Evolutionary conservation across 179 eudicot genomes (phyloP).

Genomic region (Heliamphora pulchella): DNA sequence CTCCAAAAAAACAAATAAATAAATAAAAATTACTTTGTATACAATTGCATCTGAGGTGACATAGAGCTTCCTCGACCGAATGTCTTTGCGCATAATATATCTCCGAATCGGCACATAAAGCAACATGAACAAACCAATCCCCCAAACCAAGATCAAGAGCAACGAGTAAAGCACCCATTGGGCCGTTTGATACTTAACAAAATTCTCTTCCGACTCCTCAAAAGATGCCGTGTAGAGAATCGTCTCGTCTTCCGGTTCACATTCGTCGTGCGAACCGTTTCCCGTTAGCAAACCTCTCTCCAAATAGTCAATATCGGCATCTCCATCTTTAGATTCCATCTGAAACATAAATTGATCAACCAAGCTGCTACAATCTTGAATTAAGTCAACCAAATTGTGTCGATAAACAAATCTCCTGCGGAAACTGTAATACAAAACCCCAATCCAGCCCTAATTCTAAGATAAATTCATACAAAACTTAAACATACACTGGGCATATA

Average conservation of each 20-base stretch:
- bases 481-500: neutral
- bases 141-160: conserved; percentile 69
- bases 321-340: conserved; percentile 41
- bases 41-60: conserved; percentile 68
- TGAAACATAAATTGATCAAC: conserved; percentile 2
- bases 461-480: neutral
- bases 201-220: conserved; percentile 57
- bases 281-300: conserved; percentile 33
- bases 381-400: neutral
- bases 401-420: neutral
- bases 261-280: conserved; percentile 18
- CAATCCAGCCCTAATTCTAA: neutral
- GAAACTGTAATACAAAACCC: neutral
- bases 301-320: conserved; percentile 49
- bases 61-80: conserved; percentile 62
- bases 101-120: conserved; percentile 67
- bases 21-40: conserved; percentile 43
- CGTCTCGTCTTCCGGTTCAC: conserved; percentile 19
- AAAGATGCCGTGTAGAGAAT: conserved; percentile 60
- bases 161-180: conserved; percentile 65
- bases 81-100: conserved; percentile 50
- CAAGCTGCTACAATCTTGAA: neutral
- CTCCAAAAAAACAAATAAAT: neutral
- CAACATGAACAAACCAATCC: conserved; percentile 72
- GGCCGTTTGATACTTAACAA: conserved; percentile 53